Percentiles rank a stretch among this genome's conserved stretches.
These are phyloP conservation scores for Neophaeococcomyces mojaviensis DNA, from an alignment of 2,329 filamentous ascomycete species.

Conservation along the genomic window DNA sequence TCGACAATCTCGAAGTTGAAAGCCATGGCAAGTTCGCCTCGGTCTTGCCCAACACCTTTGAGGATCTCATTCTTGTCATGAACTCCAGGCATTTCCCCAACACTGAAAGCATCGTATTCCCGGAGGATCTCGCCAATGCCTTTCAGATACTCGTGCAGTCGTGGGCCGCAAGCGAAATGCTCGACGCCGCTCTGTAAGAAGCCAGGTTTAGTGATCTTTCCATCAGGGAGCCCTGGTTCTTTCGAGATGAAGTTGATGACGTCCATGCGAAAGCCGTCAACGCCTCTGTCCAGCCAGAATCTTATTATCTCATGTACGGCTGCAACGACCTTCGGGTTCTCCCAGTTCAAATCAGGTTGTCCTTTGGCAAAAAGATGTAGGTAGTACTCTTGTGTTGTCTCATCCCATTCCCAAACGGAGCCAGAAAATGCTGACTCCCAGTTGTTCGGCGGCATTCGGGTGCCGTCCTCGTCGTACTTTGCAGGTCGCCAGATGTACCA, in stretches of 20 bases:
- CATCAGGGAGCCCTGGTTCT: conserved; percentile 44
- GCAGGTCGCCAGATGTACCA: conserved; percentile 53
- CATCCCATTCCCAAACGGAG: conserved; percentile 52
- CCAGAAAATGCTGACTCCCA: conserved; percentile 44
- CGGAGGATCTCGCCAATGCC: conserved; percentile 55
- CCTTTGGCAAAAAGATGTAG: conserved; percentile 62
- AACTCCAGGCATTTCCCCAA: conserved; percentile 61
- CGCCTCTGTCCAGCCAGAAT: conserved; percentile 66
- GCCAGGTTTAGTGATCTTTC: conserved; percentile 31
- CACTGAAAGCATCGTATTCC: conserved; percentile 60
- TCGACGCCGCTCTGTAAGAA: conserved; percentile 44
- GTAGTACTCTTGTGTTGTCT: conserved; percentile 61
- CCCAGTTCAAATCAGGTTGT: conserved; percentile 74
- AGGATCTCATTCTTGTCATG: conserved; percentile 52
- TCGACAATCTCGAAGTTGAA: conserved; percentile 62
- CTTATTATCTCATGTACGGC: conserved; percentile 62
- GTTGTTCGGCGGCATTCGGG: conserved; percentile 62
- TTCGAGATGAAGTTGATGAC: conserved; percentile 62
- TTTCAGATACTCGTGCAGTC: conserved; percentile 59
- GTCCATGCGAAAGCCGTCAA: conserved; percentile 62
- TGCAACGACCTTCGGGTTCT: conserved; percentile 53
- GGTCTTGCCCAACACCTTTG: conserved; percentile 49
- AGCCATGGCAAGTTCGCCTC: conserved; percentile 59
- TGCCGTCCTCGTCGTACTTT: conserved; percentile 42
- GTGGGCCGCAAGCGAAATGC: conserved; percentile 59